Percentiles rank a stretch among this genome's conserved stretches.
These are phyloP conservation scores for Cladosporium austrohemisphaericum DNA, from an alignment of 2,329 filamentous ascomycete species.

Conservation along the genomic window DNA sequence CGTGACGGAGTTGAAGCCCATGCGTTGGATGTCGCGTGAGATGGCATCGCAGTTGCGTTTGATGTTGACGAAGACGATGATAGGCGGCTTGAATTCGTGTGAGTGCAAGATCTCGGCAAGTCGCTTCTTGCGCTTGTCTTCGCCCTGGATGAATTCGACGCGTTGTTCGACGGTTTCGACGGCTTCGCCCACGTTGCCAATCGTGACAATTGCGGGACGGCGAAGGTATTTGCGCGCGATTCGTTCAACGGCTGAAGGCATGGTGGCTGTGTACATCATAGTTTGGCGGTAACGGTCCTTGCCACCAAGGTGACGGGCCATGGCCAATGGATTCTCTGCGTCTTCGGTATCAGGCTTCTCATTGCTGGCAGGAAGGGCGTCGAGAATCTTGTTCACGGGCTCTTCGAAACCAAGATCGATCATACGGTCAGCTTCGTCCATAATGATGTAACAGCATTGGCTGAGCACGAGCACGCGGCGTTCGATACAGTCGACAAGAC, in stretches of 20 bases:
- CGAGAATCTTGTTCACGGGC: constrained; percentile 93
- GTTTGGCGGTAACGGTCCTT: constrained; percentile 87
- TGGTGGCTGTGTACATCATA: constrained; percentile 99
- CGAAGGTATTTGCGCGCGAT: constrained; percentile 97
- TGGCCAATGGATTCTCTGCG: constrained; percentile 79
- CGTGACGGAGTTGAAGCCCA: constrained; percentile 86
- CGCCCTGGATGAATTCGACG: constrained; percentile 83
- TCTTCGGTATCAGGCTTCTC: constrained; percentile 93
- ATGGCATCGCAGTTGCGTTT: constrained; percentile 97
- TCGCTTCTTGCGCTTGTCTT: constrained; percentile 95
- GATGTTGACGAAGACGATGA: constrained; percentile 99
- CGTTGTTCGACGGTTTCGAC: constrained; percentile 98
- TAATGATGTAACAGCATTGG: constrained; percentile 98
- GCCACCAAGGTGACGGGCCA: constrained; percentile 73
- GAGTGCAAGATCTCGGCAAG: constrained; percentile 84
- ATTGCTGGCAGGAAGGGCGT: constrained; percentile 85
- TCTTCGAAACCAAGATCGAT: constrained; percentile 98
- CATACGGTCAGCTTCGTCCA: constrained; percentile 99
- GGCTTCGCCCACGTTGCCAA: constrained; percentile 90
- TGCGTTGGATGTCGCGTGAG: constrained; percentile 86
- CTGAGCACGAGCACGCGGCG: constrained; percentile 82
- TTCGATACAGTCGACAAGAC: constrained; percentile 95
- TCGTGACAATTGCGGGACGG: constrained; percentile 87
- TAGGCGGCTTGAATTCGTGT: constrained; percentile 76
- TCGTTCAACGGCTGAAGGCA: constrained; percentile 86